Conservation (phyloP, 768 basidiomycete genomes). For the Tulasnella sp. region DNA sequence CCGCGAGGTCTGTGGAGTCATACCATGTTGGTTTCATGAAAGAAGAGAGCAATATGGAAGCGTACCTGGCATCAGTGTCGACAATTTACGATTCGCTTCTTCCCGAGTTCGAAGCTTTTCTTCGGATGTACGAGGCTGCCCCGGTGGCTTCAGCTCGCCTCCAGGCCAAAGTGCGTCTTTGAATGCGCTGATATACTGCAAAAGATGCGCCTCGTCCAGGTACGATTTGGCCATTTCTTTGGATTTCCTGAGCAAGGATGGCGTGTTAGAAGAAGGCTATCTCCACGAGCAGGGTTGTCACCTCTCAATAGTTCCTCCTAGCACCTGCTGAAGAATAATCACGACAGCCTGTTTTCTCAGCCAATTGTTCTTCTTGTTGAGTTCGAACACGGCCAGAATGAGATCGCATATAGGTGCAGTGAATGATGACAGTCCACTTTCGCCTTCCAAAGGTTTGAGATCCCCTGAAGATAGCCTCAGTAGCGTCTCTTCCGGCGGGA, state of each 20-base stretch:
- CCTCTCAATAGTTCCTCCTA: slow-evolving; percentile 95
- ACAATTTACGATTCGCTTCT: slow-evolving; percentile 82
- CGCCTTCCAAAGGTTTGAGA: slow-evolving; percentile 70
- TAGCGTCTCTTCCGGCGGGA: slow-evolving; percentile 52
- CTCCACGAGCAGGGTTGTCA: slow-evolving; percentile 27
- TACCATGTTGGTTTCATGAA: neutral
- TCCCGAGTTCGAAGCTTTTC: slow-evolving; percentile 72
- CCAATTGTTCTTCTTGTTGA: slow-evolving; percentile 96
- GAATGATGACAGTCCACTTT: slow-evolving; percentile 79
- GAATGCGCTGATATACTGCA: slow-evolving; percentile 52
- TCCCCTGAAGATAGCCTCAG: slow-evolving; percentile 44
- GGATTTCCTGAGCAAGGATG: slow-evolving; percentile 52
- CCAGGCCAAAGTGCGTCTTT: slow-evolving; percentile 74
- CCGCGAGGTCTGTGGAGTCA: slow-evolving; percentile 58
- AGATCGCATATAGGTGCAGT: slow-evolving; percentile 91
- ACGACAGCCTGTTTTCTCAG: slow-evolving; percentile 88
- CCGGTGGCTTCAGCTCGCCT: slow-evolving; percentile 54
- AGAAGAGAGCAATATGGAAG: neutral
- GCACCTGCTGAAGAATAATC: slow-evolving; percentile 88
- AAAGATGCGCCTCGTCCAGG: slow-evolving; percentile 55
- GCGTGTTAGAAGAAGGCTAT: neutral
- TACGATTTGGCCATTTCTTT: slow-evolving; percentile 59
- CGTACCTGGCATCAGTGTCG: slow-evolving; percentile 79
- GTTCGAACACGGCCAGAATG: slow-evolving; percentile 83
- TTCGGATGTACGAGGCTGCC: slow-evolving; percentile 56